phyloP scores from a whole-genome alignment of 2,329 filamentous ascomycete species.

The Fusarium sp. region DNA sequence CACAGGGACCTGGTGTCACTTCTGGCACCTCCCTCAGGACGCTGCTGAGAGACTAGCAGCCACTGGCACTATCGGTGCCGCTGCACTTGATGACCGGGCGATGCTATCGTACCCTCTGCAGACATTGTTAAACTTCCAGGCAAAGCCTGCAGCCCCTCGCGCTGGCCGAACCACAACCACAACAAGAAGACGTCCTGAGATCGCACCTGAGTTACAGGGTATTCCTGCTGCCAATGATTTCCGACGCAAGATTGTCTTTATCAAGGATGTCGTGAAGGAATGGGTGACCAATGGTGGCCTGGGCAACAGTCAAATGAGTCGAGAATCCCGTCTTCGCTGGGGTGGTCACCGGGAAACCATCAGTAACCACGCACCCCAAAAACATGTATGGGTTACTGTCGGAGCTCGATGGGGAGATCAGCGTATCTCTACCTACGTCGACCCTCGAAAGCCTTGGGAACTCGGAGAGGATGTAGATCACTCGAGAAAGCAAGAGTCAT shows the following conservation, averaged over 20 bases:
- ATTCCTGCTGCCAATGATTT: slow-evolving; percentile 79
- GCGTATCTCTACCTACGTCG: slow-evolving; percentile 64
- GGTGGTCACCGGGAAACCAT: slow-evolving; percentile 66
- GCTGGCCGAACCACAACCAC: slow-evolving; percentile 58
- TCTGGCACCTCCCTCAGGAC: slow-evolving; percentile 79
- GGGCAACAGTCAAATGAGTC: slow-evolving; percentile 71
- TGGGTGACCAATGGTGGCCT: slow-evolving; percentile 78
- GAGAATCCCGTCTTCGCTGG: slow-evolving; percentile 67
- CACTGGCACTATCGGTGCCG: slow-evolving; percentile 74
- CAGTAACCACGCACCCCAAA: slow-evolving; percentile 61
- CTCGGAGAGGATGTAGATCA: slow-evolving; percentile 64
- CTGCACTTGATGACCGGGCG: slow-evolving; percentile 76
- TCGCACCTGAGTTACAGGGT: slow-evolving; percentile 67
- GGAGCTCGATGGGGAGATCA: slow-evolving; percentile 71
- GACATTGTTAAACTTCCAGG: slow-evolving; percentile 75
- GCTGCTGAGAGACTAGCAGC: slow-evolving; percentile 73
- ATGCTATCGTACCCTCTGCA: slow-evolving; percentile 78
- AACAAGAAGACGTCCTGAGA: slow-evolving; percentile 67
- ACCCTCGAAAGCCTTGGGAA: slow-evolving; percentile 63
- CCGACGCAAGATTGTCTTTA: slow-evolving; percentile 78
- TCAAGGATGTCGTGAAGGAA: slow-evolving; percentile 73
- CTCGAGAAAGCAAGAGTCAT: slow-evolving; percentile 43
- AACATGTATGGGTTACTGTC: slow-evolving; percentile 76
- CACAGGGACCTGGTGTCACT: slow-evolving; percentile 79
- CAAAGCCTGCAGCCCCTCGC: slow-evolving; percentile 55